phyloP scores from a whole-genome alignment of 73 alveolate genomes.

The Urostyla sp. region DNA sequence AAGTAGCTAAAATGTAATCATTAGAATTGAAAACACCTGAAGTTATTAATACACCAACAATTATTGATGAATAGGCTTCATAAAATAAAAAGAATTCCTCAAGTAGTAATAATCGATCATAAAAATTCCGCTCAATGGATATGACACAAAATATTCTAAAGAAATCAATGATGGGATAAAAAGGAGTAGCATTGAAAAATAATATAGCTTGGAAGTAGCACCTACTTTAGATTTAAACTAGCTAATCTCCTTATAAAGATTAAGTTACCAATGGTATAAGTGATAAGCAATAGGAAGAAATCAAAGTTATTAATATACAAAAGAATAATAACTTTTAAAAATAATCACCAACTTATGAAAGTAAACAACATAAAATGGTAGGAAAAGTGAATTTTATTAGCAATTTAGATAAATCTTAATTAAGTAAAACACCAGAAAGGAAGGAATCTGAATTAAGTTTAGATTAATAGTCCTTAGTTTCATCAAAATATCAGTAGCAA shows the following conservation, averaged over 20 bases:
- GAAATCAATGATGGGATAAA: conserved; percentile 25
- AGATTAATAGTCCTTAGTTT: neutral
- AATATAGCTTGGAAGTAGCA: conserved; percentile 40
- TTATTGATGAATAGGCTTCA: no score
- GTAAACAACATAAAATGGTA: neutral
- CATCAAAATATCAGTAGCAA: neutral
- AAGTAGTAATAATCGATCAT: neutral
- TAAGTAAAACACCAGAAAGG: conserved; percentile 28
- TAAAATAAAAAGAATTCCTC: neutral
- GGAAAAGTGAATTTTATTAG: conserved; percentile 1
- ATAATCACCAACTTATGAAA: neutral
- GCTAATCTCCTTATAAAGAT: conserved; percentile 36
- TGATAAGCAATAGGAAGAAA: neutral
- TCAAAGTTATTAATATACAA: neutral
- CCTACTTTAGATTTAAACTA: conserved; percentile 4
- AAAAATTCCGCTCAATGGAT: conserved; percentile 41
- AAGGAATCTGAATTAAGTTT: conserved; percentile 30
- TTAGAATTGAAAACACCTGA: no score
- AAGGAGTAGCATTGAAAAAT: conserved; percentile 19
- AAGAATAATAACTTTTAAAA: neutral
- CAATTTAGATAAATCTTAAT: neutral
- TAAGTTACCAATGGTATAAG: neutral
- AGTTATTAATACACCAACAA: no score
- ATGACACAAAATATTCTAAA: conserved; percentile 34
- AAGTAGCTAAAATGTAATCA: no score